Base-by-base conservation (phyloP, 768 basidiomycete species). In the Tephrocybe sp. region DNA sequence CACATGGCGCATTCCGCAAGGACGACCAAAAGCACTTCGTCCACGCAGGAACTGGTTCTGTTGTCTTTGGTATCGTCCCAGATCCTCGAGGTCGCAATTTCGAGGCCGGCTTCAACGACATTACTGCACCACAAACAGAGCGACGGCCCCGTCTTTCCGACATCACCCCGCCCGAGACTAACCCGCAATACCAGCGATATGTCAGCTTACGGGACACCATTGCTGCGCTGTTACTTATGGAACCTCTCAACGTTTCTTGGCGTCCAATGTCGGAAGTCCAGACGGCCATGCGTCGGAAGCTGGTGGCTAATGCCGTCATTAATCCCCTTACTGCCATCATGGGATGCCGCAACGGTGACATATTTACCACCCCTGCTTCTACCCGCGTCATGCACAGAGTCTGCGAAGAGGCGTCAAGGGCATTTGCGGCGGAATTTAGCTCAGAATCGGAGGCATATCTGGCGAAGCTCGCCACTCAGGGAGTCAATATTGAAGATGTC, bases 261-360 rank as follows among this genome's bases (percentile, higher is more conserved):
- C 72, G 73, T 23, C 79, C 89, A 0, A 80, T 88, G 54, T 71
- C 79, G 2, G 73, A 85, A 14, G 62, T 96, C 17, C 83, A 92
- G 55, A 70, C 83, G 26, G 72, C 76, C 19, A 79, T 94, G 70
- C 84, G 87, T 34, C 83, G 82, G 54, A 94, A 93, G 69, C 70
- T 97, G 39, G 90, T 85, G 26, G 79, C 89, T 52, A 92, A 96
- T 64, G 73, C 84, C 11, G 76, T 84, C 58, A 80, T 98, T 66
- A 93, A 97, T 61, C 85, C 96, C 1, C 76, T 98, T 49, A 90
- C 93, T 0, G 88, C 91, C 8, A 64, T 98, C 19, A 70, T 92
- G 54, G 82, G 82, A 26, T 88, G 92, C 60, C 75, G 79, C 45
- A 96, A 96, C 63, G 92, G 92, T 14, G 82, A 83, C 1, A 66